These are phyloP conservation scores for Poa annua DNA, from an alignment of 176 grass and related monocot species.

Conservation along the genomic window DNA sequence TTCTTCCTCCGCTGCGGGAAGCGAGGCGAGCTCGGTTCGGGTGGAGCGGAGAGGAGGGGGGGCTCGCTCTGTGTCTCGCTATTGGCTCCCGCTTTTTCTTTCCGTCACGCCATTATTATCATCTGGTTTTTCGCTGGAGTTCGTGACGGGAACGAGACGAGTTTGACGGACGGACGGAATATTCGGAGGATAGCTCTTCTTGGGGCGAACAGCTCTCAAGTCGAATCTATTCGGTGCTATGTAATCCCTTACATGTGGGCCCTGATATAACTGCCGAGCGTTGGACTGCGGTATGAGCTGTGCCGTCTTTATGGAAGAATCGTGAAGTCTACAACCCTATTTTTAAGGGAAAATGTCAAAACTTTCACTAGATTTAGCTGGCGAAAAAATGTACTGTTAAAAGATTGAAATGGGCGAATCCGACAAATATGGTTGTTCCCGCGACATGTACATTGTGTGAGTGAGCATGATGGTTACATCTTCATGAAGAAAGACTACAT, in stretches of 20 bases:
- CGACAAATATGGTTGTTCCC: no score
- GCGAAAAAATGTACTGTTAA: no score
- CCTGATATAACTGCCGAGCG: background rate
- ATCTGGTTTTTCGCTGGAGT: background rate
- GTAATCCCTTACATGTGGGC: constrained; percentile 23
- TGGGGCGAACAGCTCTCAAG: background rate
- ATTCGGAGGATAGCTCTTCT: constrained; percentile 25
- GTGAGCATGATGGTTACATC: no score
- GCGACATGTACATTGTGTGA: no score
- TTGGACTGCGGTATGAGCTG: constrained; percentile 7
- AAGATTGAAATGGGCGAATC: no score
- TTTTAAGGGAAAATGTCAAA: no score
- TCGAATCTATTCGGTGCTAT: background rate
- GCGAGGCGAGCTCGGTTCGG: constrained; percentile 22
- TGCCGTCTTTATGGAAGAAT: no score
- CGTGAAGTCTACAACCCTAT: no score
- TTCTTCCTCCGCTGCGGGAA: background rate
- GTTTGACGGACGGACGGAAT: constrained; percentile 22
- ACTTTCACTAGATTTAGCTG: no score
- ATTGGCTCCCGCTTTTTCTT: constrained; percentile 34
- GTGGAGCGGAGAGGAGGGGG: background rate
- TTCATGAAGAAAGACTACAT: no score
- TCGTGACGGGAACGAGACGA: background rate
- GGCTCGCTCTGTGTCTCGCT: background rate
- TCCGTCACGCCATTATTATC: constrained; percentile 2